Base-by-base conservation (phyloP, 768 basidiomycete genomes). In the Leccinellum rugosiceps region DNA sequence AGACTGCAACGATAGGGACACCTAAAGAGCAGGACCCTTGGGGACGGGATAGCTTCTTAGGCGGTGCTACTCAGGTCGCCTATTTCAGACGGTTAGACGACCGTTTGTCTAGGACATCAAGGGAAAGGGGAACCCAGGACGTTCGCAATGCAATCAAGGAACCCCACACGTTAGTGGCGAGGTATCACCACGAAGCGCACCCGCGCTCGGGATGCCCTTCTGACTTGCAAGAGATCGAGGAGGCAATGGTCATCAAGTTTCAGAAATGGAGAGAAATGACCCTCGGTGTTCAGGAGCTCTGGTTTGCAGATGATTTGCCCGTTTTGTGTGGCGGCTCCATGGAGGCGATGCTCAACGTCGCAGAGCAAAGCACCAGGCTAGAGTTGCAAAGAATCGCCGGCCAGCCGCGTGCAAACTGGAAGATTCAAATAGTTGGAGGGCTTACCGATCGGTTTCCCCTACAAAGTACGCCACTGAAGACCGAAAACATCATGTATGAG, bases 51-150 rank as follows among this genome's bases (percentile, higher is more conserved):
- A 77, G 76, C 6, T 74, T 77, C 43, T 73, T 87, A 3, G 85
- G 85, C 1, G 85, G 82, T 17, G 92, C 91, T 11, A 83, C 80
- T 15, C 84, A 85, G 31, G 84, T 85, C 0, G 91, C 87, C 2
- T 69, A 75, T 3, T 94, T 94, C 65, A 77, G 68, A 46, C 72
- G 84, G 31, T 60, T 75, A 15, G 78, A 81, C n/a, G 72, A 69
- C 25, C 56, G 21, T 32, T 68, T 57, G 54, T 76, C 66, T 59
- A 73, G 68, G 49, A 56, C 50, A 23, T 70, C 65, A 48, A 74
- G 82, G 53, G 57, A 60, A 21, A 49, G 50, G 23, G 61, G 51
- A 30, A 38, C 21, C 21, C 62, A 45, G 38, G 54, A 19, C 44
- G 7, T 62, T 51, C 58, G 57, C n/a, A 47, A 34, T 38, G 38